Percentiles rank a stretch among this genome's conserved stretches.
These are phyloP conservation scores for Thelonectria olida DNA, from an alignment of 2,329 filamentous ascomycete genomes.

Conservation along the genomic window DNA sequence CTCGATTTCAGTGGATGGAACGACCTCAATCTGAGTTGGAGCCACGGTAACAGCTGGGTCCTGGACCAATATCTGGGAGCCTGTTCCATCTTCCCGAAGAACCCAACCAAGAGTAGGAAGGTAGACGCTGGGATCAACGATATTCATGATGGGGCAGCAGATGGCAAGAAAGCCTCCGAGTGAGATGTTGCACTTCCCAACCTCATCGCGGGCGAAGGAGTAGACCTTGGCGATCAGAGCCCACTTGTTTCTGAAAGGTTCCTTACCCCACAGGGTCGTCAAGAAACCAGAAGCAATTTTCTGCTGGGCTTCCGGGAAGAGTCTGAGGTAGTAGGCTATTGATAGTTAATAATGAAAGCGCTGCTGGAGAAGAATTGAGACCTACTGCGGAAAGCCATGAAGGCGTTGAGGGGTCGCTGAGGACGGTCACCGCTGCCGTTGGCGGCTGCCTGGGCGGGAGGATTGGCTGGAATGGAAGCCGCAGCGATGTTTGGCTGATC, in stretches of 20 bases:
- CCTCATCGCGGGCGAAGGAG: conserved; percentile 60
- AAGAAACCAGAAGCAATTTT: conserved; percentile 62
- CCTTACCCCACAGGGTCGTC: conserved; percentile 58
- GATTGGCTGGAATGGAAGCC: neutral
- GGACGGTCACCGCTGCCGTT: conserved; percentile 18
- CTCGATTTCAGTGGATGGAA: conserved; percentile 42
- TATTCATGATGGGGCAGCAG: conserved; percentile 55
- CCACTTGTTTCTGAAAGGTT: conserved; percentile 62
- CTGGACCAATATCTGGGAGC: conserved; percentile 25
- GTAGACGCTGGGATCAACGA: conserved; percentile 56
- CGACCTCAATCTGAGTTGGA: conserved; percentile 2
- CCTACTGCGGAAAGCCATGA: conserved; percentile 46
- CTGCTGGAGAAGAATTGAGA: neutral
- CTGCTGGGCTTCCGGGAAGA: conserved; percentile 58
- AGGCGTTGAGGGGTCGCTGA: conserved; percentile 44
- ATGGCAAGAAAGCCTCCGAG: conserved; percentile 57
- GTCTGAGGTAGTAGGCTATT: conserved; percentile 56
- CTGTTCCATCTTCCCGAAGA: conserved; percentile 44
- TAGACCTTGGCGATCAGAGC: conserved; percentile 63
- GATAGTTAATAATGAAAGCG: conserved; percentile 1
- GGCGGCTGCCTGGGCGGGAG: neutral
- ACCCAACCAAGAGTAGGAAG: conserved; percentile 57
- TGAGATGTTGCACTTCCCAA: conserved; percentile 56
- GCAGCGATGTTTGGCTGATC: neutral
- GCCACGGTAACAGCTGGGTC: conserved; percentile 5